Percentiles rank a stretch among this genome's conserved stretches.
These are phyloP conservation scores for Apiospora phragmitis DNA, from an alignment of 2,329 filamentous ascomycete species.

Conservation along the genomic window DNA sequence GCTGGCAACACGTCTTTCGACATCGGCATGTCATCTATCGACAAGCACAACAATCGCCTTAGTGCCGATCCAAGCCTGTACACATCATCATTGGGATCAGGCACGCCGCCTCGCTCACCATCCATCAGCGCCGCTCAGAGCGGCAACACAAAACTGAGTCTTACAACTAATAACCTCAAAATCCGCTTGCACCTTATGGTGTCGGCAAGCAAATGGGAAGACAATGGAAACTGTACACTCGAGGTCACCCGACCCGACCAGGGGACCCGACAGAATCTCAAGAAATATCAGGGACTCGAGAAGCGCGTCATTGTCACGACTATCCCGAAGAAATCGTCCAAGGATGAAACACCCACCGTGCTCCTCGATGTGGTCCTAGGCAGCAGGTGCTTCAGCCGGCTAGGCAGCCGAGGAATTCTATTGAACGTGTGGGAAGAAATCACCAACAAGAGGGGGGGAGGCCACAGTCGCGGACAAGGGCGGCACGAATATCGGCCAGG, in stretches of 20 bases:
- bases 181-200: slow-evolving; percentile 84
- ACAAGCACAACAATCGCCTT: slow-evolving; percentile 55
- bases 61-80: slow-evolving; percentile 61
- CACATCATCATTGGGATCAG: slow-evolving; percentile 57
- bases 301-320: slow-evolving; percentile 82
- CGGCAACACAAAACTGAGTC: slow-evolving; percentile 46
- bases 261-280: slow-evolving; percentile 58
- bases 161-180: slow-evolving; percentile 77
- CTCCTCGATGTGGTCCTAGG: slow-evolving; percentile 83
- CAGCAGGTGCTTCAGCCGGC: slow-evolving; percentile 79
- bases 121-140: slow-evolving; percentile 57
- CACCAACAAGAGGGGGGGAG: slow-evolving; percentile 61
- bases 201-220: slow-evolving; percentile 79
- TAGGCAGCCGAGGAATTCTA: slow-evolving; percentile 84
- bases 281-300: slow-evolving; percentile 67
- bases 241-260: slow-evolving; percentile 77
- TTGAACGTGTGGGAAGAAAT: slow-evolving; percentile 84
- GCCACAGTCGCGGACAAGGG: slow-evolving; percentile 52
- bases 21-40: slow-evolving; percentile 76
- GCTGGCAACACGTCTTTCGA: slow-evolving; percentile 75
- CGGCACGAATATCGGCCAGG: slow-evolving; percentile 53
- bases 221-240: slow-evolving; percentile 81
- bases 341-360: slow-evolving; percentile 34
- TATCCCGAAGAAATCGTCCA: slow-evolving; percentile 62
- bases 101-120: slow-evolving; percentile 55